A percentile compares a stretch with the other conserved stretches of the same genome.
These are phyloP conservation scores for Aureobasidium melanogenum DNA, from an alignment of 2,329 filamentous ascomycete genomes.

Conservation along the genomic window DNA sequence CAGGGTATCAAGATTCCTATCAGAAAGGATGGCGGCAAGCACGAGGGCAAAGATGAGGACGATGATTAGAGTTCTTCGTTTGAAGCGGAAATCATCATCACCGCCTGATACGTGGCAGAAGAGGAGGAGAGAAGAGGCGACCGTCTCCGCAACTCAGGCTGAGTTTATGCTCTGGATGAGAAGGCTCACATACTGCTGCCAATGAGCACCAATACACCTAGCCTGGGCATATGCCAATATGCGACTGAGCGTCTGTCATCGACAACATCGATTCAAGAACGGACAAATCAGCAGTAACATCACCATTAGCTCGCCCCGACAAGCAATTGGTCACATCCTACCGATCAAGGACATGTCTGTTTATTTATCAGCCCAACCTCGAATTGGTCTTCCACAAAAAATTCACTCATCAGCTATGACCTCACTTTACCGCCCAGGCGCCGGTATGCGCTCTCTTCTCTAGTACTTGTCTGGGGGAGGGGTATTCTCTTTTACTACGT, in stretches of 20 bases:
- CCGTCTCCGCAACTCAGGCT: background rate
- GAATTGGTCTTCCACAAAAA: too few species aligned
- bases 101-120: background rate
- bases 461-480: too few species aligned
- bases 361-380: background rate
- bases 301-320: too few species aligned
- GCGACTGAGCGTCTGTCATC: background rate
- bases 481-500: too few species aligned
- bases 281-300: background rate
- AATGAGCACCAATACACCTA: too few species aligned
- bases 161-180: background rate
- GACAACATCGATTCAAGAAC: background rate
- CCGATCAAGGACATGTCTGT: background rate
- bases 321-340: too few species aligned
- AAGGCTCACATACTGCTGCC: background rate
- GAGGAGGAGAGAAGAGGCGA: too few species aligned
- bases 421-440: too few species aligned
- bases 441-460: too few species aligned
- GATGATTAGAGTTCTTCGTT: constrained; percentile 24
- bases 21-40: constrained; percentile 65
- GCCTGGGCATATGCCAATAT: too few species aligned
- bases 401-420: too few species aligned
- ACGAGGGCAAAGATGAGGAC: constrained; percentile 34
- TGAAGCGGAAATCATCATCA: background rate
- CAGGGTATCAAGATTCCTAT: constrained; percentile 98